phyloP scores from a whole-genome alignment of 2,329 filamentous ascomycete species.

The Parascedosporium putredinis region DNA sequence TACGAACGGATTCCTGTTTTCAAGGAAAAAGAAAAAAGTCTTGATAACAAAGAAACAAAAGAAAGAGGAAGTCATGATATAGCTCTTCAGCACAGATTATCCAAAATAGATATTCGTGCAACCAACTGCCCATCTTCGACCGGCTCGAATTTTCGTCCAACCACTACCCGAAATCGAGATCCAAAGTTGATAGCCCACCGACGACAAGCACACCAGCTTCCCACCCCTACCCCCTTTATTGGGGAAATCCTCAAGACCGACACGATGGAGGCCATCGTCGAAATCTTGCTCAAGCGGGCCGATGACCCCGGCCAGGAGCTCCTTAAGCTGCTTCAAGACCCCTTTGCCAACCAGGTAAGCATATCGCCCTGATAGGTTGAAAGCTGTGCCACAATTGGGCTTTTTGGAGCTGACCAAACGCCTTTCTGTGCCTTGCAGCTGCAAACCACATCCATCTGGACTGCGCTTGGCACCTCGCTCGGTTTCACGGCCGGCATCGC shows the following conservation, averaged over 20 bases:
- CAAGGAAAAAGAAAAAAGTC: too few relatives aligned
- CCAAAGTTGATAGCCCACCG: too few relatives aligned
- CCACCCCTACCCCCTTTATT: too few relatives aligned
- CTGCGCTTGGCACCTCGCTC: slow-evolving; percentile 71
- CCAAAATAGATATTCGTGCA: too few relatives aligned
- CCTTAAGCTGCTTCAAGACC: slow-evolving; percentile 37
- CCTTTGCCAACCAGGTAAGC: slow-evolving; percentile 37
- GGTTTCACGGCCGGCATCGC: slow-evolving; percentile 65
- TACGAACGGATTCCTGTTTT: too few relatives aligned
- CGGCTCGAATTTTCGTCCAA: too few relatives aligned
- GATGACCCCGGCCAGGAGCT: slow-evolving; percentile 30
- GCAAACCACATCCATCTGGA: slow-evolving; percentile 54
- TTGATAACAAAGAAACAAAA: too few relatives aligned
- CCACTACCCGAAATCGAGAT: too few relatives aligned
- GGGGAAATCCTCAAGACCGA: background rate
- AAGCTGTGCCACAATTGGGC: too few relatives aligned
- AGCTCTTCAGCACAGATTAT: too few relatives aligned
- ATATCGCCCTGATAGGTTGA: background rate
- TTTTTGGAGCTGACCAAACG: slow-evolving; percentile 9
- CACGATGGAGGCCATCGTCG: background rate
- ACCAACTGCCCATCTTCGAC: too few relatives aligned
- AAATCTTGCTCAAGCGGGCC: background rate
- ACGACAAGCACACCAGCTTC: background rate
- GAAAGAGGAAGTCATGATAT: too few relatives aligned
- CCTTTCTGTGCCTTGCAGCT: slow-evolving; percentile 21